Evolutionary conservation across 1,139 yeast genomes (phyloP).

Genomic region (Blastobotrys aristatus): DNA sequence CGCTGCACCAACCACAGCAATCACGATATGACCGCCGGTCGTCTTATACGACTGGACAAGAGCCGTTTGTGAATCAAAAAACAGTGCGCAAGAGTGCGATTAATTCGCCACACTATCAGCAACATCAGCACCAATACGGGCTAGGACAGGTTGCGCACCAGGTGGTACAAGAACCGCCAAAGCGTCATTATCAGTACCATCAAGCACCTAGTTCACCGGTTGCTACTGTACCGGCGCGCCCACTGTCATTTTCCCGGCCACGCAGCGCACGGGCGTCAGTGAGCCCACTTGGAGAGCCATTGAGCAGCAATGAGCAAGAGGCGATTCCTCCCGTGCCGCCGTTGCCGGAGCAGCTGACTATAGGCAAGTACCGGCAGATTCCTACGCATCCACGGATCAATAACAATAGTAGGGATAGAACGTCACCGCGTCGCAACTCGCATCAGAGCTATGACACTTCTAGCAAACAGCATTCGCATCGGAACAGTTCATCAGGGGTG

Average conservation of each 20-base stretch:
- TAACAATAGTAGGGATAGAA: constrained; percentile 1
- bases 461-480: not conserved
- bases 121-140: too few relatives aligned
- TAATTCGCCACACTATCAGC: too few relatives aligned
- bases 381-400: constrained; percentile 1
- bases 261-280: constrained; percentile 12
- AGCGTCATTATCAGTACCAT: constrained; percentile 11
- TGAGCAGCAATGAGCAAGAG: not conserved
- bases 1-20: not conserved
- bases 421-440: not conserved
- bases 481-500: constrained; percentile 9
- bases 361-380: constrained; percentile 18
- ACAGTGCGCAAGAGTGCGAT: constrained; percentile 9
- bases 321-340: constrained; percentile 26
- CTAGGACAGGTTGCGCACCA: too few relatives aligned
- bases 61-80: constrained; percentile 13
- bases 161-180: not conserved
- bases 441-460: not conserved
- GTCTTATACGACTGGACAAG: constrained; percentile 11
- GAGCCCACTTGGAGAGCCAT: constrained; percentile 14
- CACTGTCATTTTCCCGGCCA: constrained; percentile 11
- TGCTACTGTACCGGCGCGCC: constrained; percentile 10
- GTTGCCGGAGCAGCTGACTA: constrained; percentile 23
- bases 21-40: constrained; percentile 1
- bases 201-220: constrained; percentile 13